Conservation (phyloP, 192 early-diverging fungal genomes). For the Globomyces pollinis-pini region DNA sequence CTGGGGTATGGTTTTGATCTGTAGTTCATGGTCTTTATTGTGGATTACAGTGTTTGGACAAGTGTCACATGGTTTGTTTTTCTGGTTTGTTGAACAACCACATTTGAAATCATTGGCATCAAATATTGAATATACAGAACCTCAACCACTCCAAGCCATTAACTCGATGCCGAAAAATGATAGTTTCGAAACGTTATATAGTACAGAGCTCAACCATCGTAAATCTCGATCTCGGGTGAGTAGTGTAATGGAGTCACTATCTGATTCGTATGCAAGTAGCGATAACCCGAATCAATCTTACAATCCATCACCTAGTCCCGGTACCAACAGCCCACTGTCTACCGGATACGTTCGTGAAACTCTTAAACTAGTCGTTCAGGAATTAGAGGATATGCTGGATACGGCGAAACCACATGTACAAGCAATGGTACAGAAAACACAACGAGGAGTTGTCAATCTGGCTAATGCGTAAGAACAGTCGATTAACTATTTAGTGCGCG, state of each 20-base stretch:
- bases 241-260: background rate
- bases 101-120: background rate
- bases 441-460: constrained; percentile 27
- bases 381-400: constrained; percentile 57
- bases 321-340: background rate
- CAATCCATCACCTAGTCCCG: background rate
- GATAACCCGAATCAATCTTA: background rate
- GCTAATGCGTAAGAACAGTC: constrained; percentile 21
- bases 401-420: constrained; percentile 32
- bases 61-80: constrained; percentile 72
- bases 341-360: background rate
- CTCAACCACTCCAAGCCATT: too few relatives aligned
- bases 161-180: background rate
- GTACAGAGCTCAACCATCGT: too few relatives aligned
- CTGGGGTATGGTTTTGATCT: constrained; percentile 86
- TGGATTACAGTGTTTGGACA: constrained; percentile 78
- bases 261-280: background rate
- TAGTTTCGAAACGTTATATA: background rate
- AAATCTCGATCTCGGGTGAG: too few relatives aligned
- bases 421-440: constrained; percentile 31
- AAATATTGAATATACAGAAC: background rate
- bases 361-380: constrained; percentile 25
- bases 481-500: constrained; percentile 11
- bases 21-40: constrained; percentile 51
- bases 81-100: constrained; percentile 70